Conservation (phyloP, 2,329 filamentous ascomycete genomes). For the Xylariaceae sp. region DNA sequence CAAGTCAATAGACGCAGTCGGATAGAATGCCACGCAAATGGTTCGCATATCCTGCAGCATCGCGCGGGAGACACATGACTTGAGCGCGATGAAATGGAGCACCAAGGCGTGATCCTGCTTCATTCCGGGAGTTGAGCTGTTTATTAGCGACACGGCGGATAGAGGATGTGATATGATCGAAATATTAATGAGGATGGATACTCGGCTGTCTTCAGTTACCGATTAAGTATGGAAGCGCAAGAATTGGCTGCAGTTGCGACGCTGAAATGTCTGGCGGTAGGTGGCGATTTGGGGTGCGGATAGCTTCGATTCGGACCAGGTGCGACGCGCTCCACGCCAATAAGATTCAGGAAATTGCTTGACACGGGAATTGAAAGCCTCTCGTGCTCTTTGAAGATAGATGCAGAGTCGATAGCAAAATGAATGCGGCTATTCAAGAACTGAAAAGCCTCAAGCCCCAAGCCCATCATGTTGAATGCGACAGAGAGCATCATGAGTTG, state of each 20-base stretch:
- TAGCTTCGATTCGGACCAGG: constrained; percentile 28
- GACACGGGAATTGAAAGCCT: not conserved
- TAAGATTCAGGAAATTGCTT: not conserved
- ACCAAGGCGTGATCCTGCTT: not conserved
- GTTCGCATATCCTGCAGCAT: constrained; percentile 19
- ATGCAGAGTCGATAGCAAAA: constrained; percentile 12
- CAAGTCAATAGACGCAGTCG: constrained; percentile 7
- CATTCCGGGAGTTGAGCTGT: not conserved
- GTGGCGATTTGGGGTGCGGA: constrained; percentile 24
- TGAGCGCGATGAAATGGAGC: not conserved
- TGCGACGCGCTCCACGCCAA: constrained; percentile 1
- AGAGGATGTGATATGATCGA: not conserved
- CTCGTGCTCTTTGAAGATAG: constrained; percentile 13
- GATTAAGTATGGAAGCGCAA: not conserved
- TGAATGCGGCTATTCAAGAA: constrained; percentile 9
- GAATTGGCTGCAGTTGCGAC: constrained; percentile 1
- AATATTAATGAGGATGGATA: not conserved
- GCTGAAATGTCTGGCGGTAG: constrained; percentile 18
- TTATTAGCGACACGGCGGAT: not conserved
- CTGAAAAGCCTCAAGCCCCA: constrained; percentile 22
- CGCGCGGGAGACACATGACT: constrained; percentile 21
- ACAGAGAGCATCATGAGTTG: constrained; percentile 19
- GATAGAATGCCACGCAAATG: constrained; percentile 11
- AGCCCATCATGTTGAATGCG: constrained; percentile 25
- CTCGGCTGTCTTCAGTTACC: not conserved